A percentile compares a stretch with the other conserved stretches of the same genome.
These are phyloP conservation scores for Eragrostis curvula DNA, from an alignment of 176 grass and related monocot genomes.

Conservation along the genomic window DNA sequence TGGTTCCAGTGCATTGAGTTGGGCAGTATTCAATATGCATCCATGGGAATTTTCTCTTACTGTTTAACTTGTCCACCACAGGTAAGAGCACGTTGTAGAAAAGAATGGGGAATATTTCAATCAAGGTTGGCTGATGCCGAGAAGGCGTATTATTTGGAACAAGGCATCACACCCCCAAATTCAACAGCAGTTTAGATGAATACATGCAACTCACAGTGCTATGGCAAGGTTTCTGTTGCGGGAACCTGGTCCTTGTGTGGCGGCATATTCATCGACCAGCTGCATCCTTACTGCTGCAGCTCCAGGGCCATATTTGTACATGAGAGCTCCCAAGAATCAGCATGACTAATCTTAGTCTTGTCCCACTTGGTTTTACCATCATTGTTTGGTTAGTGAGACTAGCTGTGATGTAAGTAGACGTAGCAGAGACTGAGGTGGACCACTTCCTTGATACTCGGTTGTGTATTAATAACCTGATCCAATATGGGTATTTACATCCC, in stretches of 20 bases:
- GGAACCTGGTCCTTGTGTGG: conserved; percentile 28
- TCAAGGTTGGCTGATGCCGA: conserved; percentile 73
- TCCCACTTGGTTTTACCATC: conserved; percentile 14
- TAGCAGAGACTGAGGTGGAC: conserved; percentile 3
- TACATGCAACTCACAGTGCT: neutral
- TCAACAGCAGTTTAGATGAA: conserved; percentile 56
- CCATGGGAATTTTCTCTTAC: conserved; percentile 9
- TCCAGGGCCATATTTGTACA: conserved; percentile 47
- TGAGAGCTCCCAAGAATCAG: conserved; percentile 26
- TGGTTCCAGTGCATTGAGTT: neutral
- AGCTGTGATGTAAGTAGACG: conserved; percentile 44
- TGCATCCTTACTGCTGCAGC: conserved; percentile 18
- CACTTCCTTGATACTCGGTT: conserved; percentile 12
- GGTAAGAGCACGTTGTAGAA: conserved; percentile 88
- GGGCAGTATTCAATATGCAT: neutral
- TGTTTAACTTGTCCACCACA: conserved; percentile 23
- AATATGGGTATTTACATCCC: conserved; percentile 17
- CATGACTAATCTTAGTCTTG: conserved; percentile 20
- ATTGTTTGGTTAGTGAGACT: conserved; percentile 42
- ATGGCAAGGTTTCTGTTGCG: conserved; percentile 38
- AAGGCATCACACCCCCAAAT: conserved; percentile 66
- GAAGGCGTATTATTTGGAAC: conserved; percentile 75
- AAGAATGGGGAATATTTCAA: conserved; percentile 93
- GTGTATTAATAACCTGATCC: conserved; percentile 39
- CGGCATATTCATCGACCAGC: conserved; percentile 22